Evolutionary conservation across 2,329 filamentous ascomycete genomes (phyloP).

Genomic region (Purpureocillium lavendulum): DNA sequence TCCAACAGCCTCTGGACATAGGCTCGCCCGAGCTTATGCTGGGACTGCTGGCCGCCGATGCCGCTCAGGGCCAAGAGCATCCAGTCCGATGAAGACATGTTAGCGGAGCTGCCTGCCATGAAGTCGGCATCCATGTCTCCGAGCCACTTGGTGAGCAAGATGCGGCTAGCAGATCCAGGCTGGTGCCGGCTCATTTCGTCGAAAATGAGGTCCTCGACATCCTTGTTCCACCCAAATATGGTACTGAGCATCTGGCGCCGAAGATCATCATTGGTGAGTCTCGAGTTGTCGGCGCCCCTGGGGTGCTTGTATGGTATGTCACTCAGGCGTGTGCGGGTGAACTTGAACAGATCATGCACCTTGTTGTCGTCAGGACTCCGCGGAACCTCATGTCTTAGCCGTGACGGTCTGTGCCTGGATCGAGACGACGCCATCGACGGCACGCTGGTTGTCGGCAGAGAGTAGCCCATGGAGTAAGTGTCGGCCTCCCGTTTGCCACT

Average conservation of each 20-base stretch:
- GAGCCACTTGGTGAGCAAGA: slow-evolving; percentile 87
- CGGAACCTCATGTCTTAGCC: slow-evolving; percentile 71
- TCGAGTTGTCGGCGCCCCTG: slow-evolving; percentile 45
- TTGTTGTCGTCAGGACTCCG: slow-evolving; percentile 67
- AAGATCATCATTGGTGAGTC: slow-evolving; percentile 68
- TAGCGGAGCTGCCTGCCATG: slow-evolving; percentile 70
- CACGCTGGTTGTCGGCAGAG: slow-evolving; percentile 24
- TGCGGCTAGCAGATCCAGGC: slow-evolving; percentile 64
- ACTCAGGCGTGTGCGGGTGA: slow-evolving; percentile 68
- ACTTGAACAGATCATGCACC: slow-evolving; percentile 76
- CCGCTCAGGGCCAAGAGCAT: slow-evolving; percentile 89
- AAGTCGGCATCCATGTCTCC: slow-evolving; percentile 76
- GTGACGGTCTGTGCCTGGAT: slow-evolving; percentile 49
- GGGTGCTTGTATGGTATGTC: slow-evolving; percentile 76
- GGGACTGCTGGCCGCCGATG: slow-evolving; percentile 66
- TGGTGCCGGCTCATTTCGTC: slow-evolving; percentile 77
- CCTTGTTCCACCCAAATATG: slow-evolving; percentile 91
- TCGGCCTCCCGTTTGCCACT: slow-evolving; percentile 32
- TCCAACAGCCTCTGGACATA: slow-evolving; percentile 88
- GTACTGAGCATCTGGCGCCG: slow-evolving; percentile 85
- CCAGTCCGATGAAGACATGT: slow-evolving; percentile 94
- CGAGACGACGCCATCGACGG: slow-evolving; percentile 40
- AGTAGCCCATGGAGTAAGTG: slow-evolving; percentile 43
- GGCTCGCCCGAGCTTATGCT: slow-evolving; percentile 82
- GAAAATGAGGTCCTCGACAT: slow-evolving; percentile 70